These are phyloP conservation scores for Aspergillus pseudoglaucus DNA, from an alignment of 2,329 filamentous ascomycete species.

Conservation along the genomic window DNA sequence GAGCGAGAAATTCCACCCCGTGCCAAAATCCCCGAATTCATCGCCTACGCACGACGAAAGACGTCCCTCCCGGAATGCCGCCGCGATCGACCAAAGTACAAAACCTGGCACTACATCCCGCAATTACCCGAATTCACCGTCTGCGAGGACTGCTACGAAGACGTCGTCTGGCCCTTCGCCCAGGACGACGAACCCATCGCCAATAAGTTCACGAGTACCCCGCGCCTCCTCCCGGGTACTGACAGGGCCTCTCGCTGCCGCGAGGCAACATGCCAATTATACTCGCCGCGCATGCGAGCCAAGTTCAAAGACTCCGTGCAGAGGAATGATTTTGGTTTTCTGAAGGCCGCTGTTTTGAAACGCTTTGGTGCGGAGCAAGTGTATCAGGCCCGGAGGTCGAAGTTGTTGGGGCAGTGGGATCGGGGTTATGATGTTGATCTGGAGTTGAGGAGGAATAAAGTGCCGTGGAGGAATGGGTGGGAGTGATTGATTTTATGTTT, in stretches of 20 bases:
- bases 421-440: slow-evolving; percentile 47
- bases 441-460: slow-evolving; percentile 44
- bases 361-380: slow-evolving; percentile 53
- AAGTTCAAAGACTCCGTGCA: slow-evolving; percentile 63
- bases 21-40: slow-evolving; percentile 55
- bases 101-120: slow-evolving; percentile 73
- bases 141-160: slow-evolving; percentile 79
- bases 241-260: slow-evolving; percentile 30
- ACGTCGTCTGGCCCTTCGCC: slow-evolving; percentile 66
- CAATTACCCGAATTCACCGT: slow-evolving; percentile 71
- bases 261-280: slow-evolving; percentile 64
- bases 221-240: slow-evolving; percentile 50
- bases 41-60: slow-evolving; percentile 57
- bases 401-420: slow-evolving; percentile 52
- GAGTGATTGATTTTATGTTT: slow-evolving; percentile 32
- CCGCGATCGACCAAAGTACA: slow-evolving; percentile 55
- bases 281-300: slow-evolving; percentile 69
- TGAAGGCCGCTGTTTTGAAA: slow-evolving; percentile 57
- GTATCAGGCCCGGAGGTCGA: slow-evolving; percentile 51
- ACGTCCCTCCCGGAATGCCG: slow-evolving; percentile 57
- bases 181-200: slow-evolving; percentile 52
- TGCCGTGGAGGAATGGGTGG: slow-evolving; percentile 46
- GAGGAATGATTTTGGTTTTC: slow-evolving; percentile 59
- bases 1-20: slow-evolving; percentile 23
- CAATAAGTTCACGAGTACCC: slow-evolving; percentile 57